A percentile compares a stretch with the other conserved stretches of the same genome.
These are phyloP conservation scores for Litsea cubeba DNA, from an alignment of 164 flowering plant species.

Conservation along the genomic window DNA sequence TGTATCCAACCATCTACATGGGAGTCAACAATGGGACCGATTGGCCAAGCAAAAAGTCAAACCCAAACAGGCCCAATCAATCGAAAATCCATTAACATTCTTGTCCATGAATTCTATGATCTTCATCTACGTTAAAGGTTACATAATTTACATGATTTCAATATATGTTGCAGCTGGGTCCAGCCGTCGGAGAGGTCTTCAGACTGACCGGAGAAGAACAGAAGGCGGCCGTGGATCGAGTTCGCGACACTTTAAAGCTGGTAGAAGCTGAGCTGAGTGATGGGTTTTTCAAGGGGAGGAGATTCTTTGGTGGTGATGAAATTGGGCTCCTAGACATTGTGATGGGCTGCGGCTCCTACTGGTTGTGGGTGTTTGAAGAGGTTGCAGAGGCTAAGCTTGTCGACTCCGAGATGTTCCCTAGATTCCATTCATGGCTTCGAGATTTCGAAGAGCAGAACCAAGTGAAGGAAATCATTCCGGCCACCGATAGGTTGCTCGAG, in stretches of 20 bases:
- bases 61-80: too few species aligned
- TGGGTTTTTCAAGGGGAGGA: conserved; percentile 21
- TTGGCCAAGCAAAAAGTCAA: too few species aligned
- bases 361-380: conserved; percentile 27
- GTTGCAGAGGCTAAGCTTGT: conserved; percentile 18
- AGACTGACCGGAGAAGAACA: conserved; percentile 16
- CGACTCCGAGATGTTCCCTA: conserved; percentile 15
- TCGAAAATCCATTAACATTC: too few species aligned
- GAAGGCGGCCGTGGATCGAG: conserved; percentile 16
- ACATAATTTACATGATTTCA: neutral
- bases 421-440: conserved; percentile 21
- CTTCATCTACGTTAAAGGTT: too few species aligned
- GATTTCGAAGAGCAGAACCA: conserved; percentile 19
- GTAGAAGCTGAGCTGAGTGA: conserved; percentile 18
- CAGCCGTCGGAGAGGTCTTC: conserved; percentile 22
- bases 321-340: conserved; percentile 22
- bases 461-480: conserved; percentile 21
- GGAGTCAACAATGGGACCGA: too few species aligned
- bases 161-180: conserved; percentile 19
- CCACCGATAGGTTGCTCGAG: conserved; percentile 15
- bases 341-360: conserved; percentile 25
- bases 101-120: too few species aligned
- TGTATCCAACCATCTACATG: too few species aligned
- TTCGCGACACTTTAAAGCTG: conserved; percentile 9
- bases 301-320: conserved; percentile 23